A percentile compares a stretch with the other conserved stretches of the same genome.
phyloP scores from a whole-genome alignment of 1,284 basidiomycete species.

The Ceratobasidium sp. region DNA sequence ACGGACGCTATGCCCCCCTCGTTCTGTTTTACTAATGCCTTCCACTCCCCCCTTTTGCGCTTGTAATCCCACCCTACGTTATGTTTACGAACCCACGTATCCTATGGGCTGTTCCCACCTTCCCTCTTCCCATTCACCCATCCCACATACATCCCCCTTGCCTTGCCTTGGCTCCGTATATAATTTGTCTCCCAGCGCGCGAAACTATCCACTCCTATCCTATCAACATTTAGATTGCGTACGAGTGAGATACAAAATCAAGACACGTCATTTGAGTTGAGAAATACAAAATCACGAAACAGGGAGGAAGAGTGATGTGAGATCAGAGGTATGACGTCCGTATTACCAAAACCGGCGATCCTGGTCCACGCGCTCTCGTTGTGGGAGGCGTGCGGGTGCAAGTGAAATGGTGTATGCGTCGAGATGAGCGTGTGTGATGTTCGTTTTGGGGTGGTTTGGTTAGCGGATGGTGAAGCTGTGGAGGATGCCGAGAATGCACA shows the following conservation, averaged over 20 bases:
- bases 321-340: slow-evolving; percentile 20
- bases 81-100: slow-evolving; percentile 18
- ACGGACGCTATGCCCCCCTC: slow-evolving; percentile 21
- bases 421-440: not conserved
- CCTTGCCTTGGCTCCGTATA: slow-evolving; percentile 11
- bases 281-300: not conserved
- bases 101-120: not conserved
- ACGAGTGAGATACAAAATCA: too few species aligned
- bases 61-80: slow-evolving; percentile 32
- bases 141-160: slow-evolving; percentile 5
- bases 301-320: not conserved
- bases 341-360: slow-evolving; percentile 7
- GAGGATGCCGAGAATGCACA: slow-evolving; percentile 69
- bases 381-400: not conserved
- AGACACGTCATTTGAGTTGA: slow-evolving; percentile 10
- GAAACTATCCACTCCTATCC: too few species aligned
- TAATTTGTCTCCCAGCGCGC: slow-evolving; percentile 13
- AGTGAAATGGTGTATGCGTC: not conserved
- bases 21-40: not conserved
- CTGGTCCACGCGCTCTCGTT: not conserved
- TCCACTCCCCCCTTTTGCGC: not conserved
- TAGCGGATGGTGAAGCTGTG: slow-evolving; percentile 80
- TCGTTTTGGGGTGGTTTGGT: slow-evolving; percentile 36
- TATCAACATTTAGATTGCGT: too few species aligned
- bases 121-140: slow-evolving; percentile 5